Evolutionary conservation across 371 early-diverging fungal species (phyloP).

Genomic region (Batrachochytrium dendrobatidis): DNA sequence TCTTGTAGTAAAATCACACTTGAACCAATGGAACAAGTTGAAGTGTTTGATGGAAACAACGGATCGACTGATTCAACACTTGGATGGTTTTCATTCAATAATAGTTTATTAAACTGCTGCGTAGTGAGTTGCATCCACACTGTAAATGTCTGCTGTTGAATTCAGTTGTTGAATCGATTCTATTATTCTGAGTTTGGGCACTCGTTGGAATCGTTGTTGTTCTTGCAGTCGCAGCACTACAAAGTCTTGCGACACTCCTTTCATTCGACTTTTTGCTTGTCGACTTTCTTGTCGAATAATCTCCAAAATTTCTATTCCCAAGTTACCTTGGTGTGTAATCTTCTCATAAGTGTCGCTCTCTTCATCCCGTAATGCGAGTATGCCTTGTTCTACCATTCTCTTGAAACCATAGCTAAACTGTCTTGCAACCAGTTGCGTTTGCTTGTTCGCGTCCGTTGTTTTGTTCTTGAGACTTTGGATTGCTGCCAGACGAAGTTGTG

Average conservation of each 20-base stretch:
- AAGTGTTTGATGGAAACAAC: too few species aligned
- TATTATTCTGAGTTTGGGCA: background rate
- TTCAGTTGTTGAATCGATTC: background rate
- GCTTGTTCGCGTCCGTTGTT: too few species aligned
- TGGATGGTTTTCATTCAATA: too few species aligned
- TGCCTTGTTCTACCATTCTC: background rate
- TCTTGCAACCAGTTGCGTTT: background rate
- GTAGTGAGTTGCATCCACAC: too few species aligned
- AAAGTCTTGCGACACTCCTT: background rate
- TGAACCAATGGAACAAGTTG: too few species aligned
- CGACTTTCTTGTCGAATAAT: background rate
- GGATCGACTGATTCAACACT: too few species aligned
- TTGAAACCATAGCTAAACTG: background rate
- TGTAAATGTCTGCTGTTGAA: too few species aligned
- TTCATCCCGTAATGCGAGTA: background rate
- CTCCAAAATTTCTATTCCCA: background rate
- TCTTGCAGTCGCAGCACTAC: conserved; percentile 1
- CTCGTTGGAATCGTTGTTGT: background rate
- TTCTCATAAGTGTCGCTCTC: background rate
- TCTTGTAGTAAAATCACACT: too few species aligned
- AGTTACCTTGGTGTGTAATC: background rate
- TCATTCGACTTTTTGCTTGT: background rate
- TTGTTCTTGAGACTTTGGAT: too few species aligned
- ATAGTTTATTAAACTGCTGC: too few species aligned
- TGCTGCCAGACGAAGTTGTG: background rate